Evolutionary conservation across 345 rosid species (phyloP).

Genomic region (Populus alba): DNA sequence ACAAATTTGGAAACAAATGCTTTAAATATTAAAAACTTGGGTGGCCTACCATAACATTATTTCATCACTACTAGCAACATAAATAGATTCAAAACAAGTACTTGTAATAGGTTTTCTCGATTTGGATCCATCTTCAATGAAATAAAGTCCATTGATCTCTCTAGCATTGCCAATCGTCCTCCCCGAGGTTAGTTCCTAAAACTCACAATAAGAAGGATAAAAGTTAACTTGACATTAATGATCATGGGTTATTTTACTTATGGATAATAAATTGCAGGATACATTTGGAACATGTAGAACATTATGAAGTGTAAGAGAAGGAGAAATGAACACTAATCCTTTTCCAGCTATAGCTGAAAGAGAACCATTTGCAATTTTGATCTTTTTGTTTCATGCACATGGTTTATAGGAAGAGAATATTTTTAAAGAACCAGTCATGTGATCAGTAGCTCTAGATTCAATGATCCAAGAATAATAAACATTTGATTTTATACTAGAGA

Average conservation of each 20-base stretch:
- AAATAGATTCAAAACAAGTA: neutral
- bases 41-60: slow-evolving; percentile 1
- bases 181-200: neutral
- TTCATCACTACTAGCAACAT: neutral
- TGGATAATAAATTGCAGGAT: neutral
- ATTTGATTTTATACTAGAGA: neutral
- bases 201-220: neutral
- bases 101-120: neutral
- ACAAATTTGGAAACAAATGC: neutral
- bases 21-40: slow-evolving; percentile 4
- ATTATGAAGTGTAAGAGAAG: neutral
- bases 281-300: neutral
- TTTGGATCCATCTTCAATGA: neutral
- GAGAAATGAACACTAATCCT: neutral
- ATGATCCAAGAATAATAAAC: too few species aligned
- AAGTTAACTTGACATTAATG: neutral
- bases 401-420: neutral
- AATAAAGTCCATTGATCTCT: neutral
- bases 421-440: neutral
- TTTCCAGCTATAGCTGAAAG: neutral
- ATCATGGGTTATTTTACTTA: neutral
- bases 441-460: neutral
- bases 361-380: neutral
- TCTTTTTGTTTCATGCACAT: neutral
- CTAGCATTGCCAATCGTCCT: neutral